A percentile compares a stretch with the other conserved stretches of the same genome.
phyloP scores from a whole-genome alignment of 106 monocot genomes.

The Triglochin maritima region DNA sequence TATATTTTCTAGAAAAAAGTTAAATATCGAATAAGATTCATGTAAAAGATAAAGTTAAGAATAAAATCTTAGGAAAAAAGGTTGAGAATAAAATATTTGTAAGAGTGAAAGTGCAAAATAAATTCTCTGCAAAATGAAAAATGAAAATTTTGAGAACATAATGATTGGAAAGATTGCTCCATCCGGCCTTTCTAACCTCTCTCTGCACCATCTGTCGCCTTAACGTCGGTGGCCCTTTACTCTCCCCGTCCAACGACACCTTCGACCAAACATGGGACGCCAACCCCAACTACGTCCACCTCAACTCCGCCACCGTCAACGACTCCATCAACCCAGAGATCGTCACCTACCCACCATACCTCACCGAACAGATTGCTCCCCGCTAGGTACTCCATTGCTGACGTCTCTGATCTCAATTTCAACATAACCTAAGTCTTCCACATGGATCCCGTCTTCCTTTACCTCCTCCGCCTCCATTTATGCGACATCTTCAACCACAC shows the following conservation, averaged over 20 bases:
- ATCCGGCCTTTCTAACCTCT: background rate
- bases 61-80: too few relatives aligned
- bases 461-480: constrained; percentile 63
- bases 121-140: too few relatives aligned
- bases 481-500: constrained; percentile 64
- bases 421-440: constrained; percentile 73
- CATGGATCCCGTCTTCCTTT: constrained; percentile 21
- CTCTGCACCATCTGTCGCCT: constrained; percentile 46
- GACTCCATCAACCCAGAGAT: background rate
- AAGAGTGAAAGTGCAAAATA: too few relatives aligned
- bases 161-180: too few relatives aligned
- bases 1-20: too few relatives aligned
- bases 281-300: constrained; percentile 24
- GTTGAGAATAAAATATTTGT: too few relatives aligned
- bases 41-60: too few relatives aligned
- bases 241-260: constrained; percentile 43
- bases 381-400: constrained; percentile 35
- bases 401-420: constrained; percentile 11
- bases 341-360: constrained; percentile 8
- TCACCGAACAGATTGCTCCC: constrained; percentile 40
- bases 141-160: too few relatives aligned
- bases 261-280: constrained; percentile 50
- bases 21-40: too few relatives aligned
- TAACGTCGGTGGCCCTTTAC: constrained; percentile 50
- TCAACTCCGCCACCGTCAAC: background rate